phyloP scores from a whole-genome alignment of 2,329 filamentous ascomycete genomes.

The Stachybotrys chartarum region DNA sequence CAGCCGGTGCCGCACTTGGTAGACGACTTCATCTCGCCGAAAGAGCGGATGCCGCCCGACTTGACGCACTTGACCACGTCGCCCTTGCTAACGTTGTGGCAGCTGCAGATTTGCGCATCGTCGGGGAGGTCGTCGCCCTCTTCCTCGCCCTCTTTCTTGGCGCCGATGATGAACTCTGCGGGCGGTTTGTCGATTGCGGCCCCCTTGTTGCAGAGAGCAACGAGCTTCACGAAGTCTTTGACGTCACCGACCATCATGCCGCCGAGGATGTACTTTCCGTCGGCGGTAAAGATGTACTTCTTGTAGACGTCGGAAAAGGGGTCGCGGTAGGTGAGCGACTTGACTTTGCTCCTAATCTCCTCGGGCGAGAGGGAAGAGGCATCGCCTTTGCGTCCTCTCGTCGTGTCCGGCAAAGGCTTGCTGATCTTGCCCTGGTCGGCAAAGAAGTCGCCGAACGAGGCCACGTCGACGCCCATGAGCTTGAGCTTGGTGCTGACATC shows the following conservation, averaged over 20 bases:
- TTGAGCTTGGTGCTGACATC: slow-evolving; percentile 91
- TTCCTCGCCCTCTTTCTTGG: slow-evolving; percentile 64
- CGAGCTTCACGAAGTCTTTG: slow-evolving; percentile 81
- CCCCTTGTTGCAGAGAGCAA: slow-evolving; percentile 78
- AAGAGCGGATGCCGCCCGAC: slow-evolving; percentile 70
- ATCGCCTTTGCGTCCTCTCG: not conserved
- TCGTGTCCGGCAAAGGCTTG: slow-evolving; percentile 15
- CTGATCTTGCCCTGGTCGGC: slow-evolving; percentile 65
- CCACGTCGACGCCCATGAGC: slow-evolving; percentile 82
- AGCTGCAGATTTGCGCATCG: slow-evolving; percentile 85
- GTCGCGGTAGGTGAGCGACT: slow-evolving; percentile 81
- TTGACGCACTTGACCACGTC: slow-evolving; percentile 68
- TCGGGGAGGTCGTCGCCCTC: slow-evolving; percentile 71
- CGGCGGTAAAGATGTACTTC: slow-evolving; percentile 84
- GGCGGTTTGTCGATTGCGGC: slow-evolving; percentile 73
- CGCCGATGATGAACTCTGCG: slow-evolving; percentile 75
- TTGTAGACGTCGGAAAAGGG: slow-evolving; percentile 87
- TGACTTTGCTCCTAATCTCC: slow-evolving; percentile 48
- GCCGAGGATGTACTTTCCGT: slow-evolving; percentile 85
- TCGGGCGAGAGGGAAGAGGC: slow-evolving; percentile 2
- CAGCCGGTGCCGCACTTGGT: slow-evolving; percentile 90
- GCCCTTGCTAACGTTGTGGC: slow-evolving; percentile 86
- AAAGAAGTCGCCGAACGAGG: slow-evolving; percentile 91
- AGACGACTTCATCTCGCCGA: slow-evolving; percentile 78
- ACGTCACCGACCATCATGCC: slow-evolving; percentile 98